phyloP scores from a whole-genome alignment of 768 basidiomycete species.

The Cubamyces sp. region DNA sequence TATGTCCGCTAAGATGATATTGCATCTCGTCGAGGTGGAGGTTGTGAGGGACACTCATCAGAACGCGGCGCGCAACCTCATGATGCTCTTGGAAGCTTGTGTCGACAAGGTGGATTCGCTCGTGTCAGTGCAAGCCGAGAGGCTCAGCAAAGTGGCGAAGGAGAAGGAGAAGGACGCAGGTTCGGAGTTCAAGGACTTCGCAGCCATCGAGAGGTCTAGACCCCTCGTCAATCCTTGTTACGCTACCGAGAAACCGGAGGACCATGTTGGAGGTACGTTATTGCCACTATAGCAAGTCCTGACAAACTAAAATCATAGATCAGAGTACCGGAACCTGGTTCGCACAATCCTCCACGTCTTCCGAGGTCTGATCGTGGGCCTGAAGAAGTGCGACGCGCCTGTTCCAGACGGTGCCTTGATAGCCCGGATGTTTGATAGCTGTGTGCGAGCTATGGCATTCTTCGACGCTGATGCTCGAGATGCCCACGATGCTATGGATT shows the following conservation, averaged over 20 bases:
- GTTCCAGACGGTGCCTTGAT: slow-evolving; percentile 86
- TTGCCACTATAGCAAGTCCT: slow-evolving; percentile 7
- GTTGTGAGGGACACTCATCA: slow-evolving; percentile 71
- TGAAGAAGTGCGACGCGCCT: slow-evolving; percentile 81
- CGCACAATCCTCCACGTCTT: slow-evolving; percentile 89
- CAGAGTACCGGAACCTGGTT: slow-evolving; percentile 87
- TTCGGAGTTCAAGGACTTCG: slow-evolving; percentile 51
- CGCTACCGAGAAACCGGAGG: slow-evolving; percentile 81
- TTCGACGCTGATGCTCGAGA: slow-evolving; percentile 71
- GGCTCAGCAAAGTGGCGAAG: slow-evolving; percentile 52
- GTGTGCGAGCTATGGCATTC: slow-evolving; percentile 81
- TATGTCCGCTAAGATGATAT: slow-evolving; percentile 90
- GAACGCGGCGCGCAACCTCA: slow-evolving; percentile 70
- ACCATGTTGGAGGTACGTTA: slow-evolving; percentile 73
- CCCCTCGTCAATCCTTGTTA: slow-evolving; percentile 80
- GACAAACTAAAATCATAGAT: slow-evolving; percentile 1
- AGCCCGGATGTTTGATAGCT: slow-evolving; percentile 84
- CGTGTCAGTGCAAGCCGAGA: slow-evolving; percentile 62
- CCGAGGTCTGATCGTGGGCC: slow-evolving; percentile 71
- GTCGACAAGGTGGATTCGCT: slow-evolving; percentile 86
- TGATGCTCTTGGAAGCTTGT: slow-evolving; percentile 78
- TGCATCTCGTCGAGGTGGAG: slow-evolving; percentile 85
- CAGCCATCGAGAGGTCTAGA: slow-evolving; percentile 82
- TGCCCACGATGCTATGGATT: slow-evolving; percentile 81
- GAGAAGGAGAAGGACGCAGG: slow-evolving; percentile 47